Evolutionary conservation across 2,329 filamentous ascomycete species (phyloP), one percentile per base, ranked within the genome.

Genomic region (Bipolaris zeicola): DNA sequence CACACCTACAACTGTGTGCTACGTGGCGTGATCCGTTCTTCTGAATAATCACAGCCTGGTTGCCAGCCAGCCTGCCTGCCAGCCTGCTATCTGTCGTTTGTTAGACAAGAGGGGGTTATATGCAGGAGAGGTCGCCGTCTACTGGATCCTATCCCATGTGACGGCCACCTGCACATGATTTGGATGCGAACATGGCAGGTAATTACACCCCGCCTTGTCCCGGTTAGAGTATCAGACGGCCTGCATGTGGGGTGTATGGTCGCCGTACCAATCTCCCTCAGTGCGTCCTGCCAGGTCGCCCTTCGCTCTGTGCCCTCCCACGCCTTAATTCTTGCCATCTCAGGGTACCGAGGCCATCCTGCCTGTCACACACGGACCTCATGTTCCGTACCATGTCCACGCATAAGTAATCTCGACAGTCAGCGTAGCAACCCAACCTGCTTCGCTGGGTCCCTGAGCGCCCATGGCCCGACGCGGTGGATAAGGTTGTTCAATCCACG

Each of bases 401-500:
- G 55, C 57, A 58, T 54, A 52, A 48, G 57, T 52, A 52, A 48
- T 45, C 63, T 54, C 62, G 51, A 56, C 58, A 55, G 55, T 58
- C 65, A 59, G 59, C 44, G 50, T 60, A 54, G 61, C 52, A 54
- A 56, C 36, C 52, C 52, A 54, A 57, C 36, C 52, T 53, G 53
- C 39, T 56, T 43, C 60, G 65, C 65, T 54, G 72, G 65, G 69
- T 69, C 65, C 70, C 68, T 69, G 65, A 65, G 60, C 60, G 56
- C 58, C 62, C 64, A 50, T 67, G 71, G 66, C 71, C 71, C 72
- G 60, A 58, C 24, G 37, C 58, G 55, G 63, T 70, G 72, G 72
- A 70, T 74, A 72, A 75, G 69, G 70, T 70, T 74, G 62, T 58
- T 50, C 43, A 57, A 60, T 63, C 64, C 68, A 63, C 68, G 67